Percentiles rank a stretch among this genome's conserved stretches.
These are phyloP conservation scores for Rhodamnia argentea DNA, from an alignment of 345 rosid species.

Conservation along the genomic window DNA sequence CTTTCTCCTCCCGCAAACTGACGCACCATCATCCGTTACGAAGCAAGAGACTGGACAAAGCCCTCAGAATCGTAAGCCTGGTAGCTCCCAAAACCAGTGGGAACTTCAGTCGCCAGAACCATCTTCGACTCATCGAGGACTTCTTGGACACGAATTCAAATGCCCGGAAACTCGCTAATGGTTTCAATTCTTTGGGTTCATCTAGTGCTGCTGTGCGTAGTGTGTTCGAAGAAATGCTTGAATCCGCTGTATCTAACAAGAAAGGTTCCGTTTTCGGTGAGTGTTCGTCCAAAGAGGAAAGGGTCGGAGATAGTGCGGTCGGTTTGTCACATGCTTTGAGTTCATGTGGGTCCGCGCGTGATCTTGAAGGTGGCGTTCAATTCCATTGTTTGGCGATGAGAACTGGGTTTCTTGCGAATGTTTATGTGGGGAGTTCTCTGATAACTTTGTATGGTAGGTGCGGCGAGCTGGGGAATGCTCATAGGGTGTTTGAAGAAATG, in stretches of 20 bases:
- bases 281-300: neutral
- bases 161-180: neutral
- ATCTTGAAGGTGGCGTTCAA: slow-evolving; percentile 42
- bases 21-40: neutral
- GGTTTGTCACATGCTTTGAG: slow-evolving; percentile 51
- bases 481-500: slow-evolving; percentile 68
- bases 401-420: slow-evolving; percentile 44
- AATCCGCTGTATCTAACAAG: slow-evolving; percentile 4
- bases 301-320: slow-evolving; percentile 20
- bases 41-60: slow-evolving; percentile 25
- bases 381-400: slow-evolving; percentile 49
- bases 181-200: slow-evolving; percentile 5
- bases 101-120: slow-evolving; percentile 8
- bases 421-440: slow-evolving; percentile 66
- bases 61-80: slow-evolving; percentile 41
- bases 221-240: slow-evolving; percentile 21
- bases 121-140: slow-evolving; percentile 51
- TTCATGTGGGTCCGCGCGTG: slow-evolving; percentile 35
- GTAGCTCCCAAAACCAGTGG: slow-evolving; percentile 17
- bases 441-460: slow-evolving; percentile 43
- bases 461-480: slow-evolving; percentile 26
- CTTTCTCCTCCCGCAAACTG: slow-evolving; percentile 18
- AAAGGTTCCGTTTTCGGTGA: neutral
- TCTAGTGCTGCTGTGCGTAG: neutral
- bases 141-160: slow-evolving; percentile 10